Evolutionary conservation across 495 filamentous ascomycete genomes (phyloP).

Genomic region (Penicillium robsamsonii): DNA sequence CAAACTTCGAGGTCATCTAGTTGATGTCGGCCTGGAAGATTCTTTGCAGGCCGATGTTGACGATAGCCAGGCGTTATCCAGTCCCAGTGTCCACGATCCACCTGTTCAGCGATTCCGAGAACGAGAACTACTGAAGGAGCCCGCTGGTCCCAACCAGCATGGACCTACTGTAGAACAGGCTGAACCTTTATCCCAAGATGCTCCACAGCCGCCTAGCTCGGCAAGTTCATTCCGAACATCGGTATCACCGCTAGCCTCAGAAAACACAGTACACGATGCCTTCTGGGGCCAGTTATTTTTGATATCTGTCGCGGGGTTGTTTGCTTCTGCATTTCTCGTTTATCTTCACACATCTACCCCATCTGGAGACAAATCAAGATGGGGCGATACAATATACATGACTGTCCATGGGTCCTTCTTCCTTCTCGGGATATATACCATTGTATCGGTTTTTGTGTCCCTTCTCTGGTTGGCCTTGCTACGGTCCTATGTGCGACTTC

Average conservation of each 20-base stretch:
- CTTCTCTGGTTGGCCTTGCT: slow-evolving; percentile 88
- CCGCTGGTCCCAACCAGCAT: slow-evolving; percentile 33
- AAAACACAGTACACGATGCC: slow-evolving; percentile 69
- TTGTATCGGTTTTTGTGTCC: slow-evolving; percentile 84
- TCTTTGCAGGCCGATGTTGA: slow-evolving; percentile 45
- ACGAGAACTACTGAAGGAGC: slow-evolving; percentile 37
- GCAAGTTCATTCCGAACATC: slow-evolving; percentile 38
- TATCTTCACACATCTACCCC: slow-evolving; percentile 81
- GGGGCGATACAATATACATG: slow-evolving; percentile 91
- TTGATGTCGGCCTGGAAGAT: slow-evolving; percentile 83
- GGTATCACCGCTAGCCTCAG: slow-evolving; percentile 50
- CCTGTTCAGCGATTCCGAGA: slow-evolving; percentile 82
- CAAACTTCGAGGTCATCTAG: slow-evolving; percentile 67
- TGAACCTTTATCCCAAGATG: slow-evolving; percentile 38
- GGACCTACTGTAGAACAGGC: slow-evolving; percentile 50
- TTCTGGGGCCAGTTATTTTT: slow-evolving; percentile 93
- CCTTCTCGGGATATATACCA: slow-evolving; percentile 82
- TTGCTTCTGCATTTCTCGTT: slow-evolving; percentile 84
- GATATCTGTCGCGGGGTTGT: slow-evolving; percentile 75
- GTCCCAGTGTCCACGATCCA: slow-evolving; percentile 64
- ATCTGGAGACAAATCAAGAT: slow-evolving; percentile 55
- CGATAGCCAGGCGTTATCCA: slow-evolving; percentile 55
- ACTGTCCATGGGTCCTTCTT: slow-evolving; percentile 84
- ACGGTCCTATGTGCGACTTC: slow-evolving; percentile 74
- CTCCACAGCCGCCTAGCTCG: slow-evolving; percentile 43